Evolutionary conservation across 2,329 filamentous ascomycete genomes (phyloP).

Genomic region (Talaromyces amestolkiae): DNA sequence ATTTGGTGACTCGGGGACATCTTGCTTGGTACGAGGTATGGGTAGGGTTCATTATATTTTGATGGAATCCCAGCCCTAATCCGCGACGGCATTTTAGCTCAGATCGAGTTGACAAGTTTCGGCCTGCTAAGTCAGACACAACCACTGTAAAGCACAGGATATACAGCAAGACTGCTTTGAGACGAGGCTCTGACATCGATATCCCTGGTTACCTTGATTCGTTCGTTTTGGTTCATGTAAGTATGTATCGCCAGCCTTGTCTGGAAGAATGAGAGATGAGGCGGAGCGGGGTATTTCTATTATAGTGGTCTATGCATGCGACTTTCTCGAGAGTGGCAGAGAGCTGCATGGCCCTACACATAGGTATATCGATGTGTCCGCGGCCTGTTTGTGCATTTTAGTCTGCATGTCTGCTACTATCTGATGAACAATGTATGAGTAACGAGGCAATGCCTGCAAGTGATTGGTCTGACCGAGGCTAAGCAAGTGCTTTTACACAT

Average conservation of each 20-base stretch:
- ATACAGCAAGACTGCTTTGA: not conserved
- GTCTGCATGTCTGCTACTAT: not conserved
- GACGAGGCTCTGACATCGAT: not conserved
- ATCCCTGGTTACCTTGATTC: not conserved
- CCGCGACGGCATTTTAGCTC: not conserved
- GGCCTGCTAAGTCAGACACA: not conserved
- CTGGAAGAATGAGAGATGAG: not conserved
- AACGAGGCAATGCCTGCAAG: not conserved
- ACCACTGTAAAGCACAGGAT: not conserved
- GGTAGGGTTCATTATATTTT: not conserved
- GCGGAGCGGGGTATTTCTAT: not conserved
- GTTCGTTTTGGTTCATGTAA: not conserved
- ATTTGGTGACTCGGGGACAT: not conserved
- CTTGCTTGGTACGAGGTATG: not conserved
- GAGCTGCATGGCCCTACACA: not conserved
- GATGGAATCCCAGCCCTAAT: not conserved
- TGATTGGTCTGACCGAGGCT: not conserved
- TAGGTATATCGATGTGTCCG: not conserved
- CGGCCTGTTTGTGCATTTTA: too few species aligned
- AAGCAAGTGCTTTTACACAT: not conserved
- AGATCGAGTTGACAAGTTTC: not conserved
- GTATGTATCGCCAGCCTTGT: not conserved
- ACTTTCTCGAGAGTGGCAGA: not conserved
- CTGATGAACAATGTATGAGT: not conserved
- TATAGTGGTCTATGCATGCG: not conserved